Evolutionary conservation across 768 basidiomycete species (phyloP), one percentile per base, ranked within the genome.

Genomic region (Hypholoma sublateritium): DNA sequence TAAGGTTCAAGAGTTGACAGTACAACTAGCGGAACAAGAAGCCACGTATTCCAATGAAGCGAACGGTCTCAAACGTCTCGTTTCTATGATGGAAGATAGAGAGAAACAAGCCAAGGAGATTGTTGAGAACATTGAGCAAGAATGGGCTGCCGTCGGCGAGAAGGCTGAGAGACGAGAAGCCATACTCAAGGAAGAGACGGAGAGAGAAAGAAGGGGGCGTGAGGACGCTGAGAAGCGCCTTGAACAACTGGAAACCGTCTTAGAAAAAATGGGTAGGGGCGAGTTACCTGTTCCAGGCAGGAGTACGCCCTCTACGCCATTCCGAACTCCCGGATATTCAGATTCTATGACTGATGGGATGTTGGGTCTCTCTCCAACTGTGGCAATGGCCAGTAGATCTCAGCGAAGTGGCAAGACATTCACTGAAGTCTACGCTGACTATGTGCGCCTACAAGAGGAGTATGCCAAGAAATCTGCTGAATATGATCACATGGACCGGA

Each of bases 381-480:
- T 95, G 12, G 88, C 89, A 4, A 85, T 96, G 76, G 93, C 88
- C 6, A 87, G 87, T 72, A 84, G 80, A 59, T 83, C 88, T 19
- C 93, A 95, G 74, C 86, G 84, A 69, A 83, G 78, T 24, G 93
- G 91, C 25, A 91, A 91, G 79, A 91, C 90, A 1, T 96, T 96
- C 74, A 96, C 96, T 0, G 91, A 97, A 66, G 88, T 98, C 19
- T 98, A 97, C 69, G 82, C 90, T 14, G 93, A 97, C 67, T 93
- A 93, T 62, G 86, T 96, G 35, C 82, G 84, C 53, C 80, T 95
- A 39, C 89, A 97, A 69, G 91, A 91, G 22, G 90, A 94, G 28
- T 86, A 86, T 54, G 81, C 84, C 17, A 81, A 78, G 69, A 92
- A 93, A 71, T 86, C 82, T 50, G 79, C 85, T 4, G 95, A 98